Base-by-base conservation (phyloP, 163 green algal species). In the Prototheca wickerhamii region DNA sequence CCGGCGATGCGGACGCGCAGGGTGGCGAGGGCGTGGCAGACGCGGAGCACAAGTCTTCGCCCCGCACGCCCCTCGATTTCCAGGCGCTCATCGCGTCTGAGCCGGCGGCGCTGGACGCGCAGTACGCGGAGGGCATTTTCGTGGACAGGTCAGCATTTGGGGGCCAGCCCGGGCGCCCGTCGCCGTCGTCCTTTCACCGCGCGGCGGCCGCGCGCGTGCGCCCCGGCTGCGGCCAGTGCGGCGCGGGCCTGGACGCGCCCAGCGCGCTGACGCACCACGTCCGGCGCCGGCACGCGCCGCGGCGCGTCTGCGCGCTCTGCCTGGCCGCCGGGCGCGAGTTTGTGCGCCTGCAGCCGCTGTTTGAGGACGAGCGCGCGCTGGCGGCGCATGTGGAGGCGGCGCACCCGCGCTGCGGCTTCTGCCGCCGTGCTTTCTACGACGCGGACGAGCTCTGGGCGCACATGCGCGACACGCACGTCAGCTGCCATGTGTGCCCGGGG, bases 341-440 rank as follows among this genome's bases (percentile, higher is more conserved):
- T 61, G 64, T 78, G 10, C 67, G 84, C 28, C 79, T 90, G 74
- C 73, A 83, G 54, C 34, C 69, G 21, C 20, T 70, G 28, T 75
- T 65, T 33, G 20, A 33, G 25, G 42, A 28, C 17, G 34, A 50
- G 0, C 53, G 64, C 29, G 70, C 62, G 35, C 68, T 89, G 62
- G 58, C 55, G 26, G 65, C 49, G 23, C 83, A 90, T 70, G 34
- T 63, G 26, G 62, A 25, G 0, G 60, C 35, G 1, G 42, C 55
- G 17, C 83, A 90, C 74, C 77, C 76, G 21, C 61, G 68, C 60
- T 90, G 83, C 74, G 62, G 66, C 44, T 89, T 84, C 58, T 90
- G 83, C 69, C 49, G 46, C 58, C 52, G 44, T 40, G 66, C 44
- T 50, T 87, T 84, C 44, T 84, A 77, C 65, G 70, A 70, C 33